Percentiles rank a stretch among this genome's conserved stretches.
Conservation (phyloP, 2,329 filamentous ascomycete genomes). For the Stachybotrys chlorohalonatus region DNA sequence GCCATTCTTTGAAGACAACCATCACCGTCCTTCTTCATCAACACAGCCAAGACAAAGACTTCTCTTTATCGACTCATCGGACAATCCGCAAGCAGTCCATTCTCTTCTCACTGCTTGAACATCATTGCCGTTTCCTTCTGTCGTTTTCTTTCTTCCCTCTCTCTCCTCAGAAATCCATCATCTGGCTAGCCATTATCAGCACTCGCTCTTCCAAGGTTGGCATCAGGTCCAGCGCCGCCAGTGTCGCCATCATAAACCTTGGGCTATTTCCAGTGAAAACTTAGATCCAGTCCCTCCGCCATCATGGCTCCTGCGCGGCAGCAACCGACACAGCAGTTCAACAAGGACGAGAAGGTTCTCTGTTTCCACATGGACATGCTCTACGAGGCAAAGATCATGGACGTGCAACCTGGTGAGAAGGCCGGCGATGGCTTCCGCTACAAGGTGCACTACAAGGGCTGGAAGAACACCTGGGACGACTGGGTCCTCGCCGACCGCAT, state of each 20-base stretch:
- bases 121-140: neutral
- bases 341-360: constrained; percentile 85
- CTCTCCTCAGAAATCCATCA: neutral
- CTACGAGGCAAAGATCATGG: constrained; percentile 93
- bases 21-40: no score
- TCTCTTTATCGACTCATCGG: no score
- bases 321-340: constrained; percentile 37
- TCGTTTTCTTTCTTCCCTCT: neutral
- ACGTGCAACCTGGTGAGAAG: constrained; percentile 62
- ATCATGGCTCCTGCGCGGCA: constrained; percentile 34
- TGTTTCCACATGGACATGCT: constrained; percentile 97
- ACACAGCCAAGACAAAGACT: no score
- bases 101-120: neutral
- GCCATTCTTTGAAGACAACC: no score
- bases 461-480: constrained; percentile 99
- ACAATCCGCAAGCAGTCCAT: no score
- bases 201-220: neutral
- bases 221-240: neutral
- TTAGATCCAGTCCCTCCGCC: neutral
- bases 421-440: constrained; percentile 68
- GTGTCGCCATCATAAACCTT: neutral
- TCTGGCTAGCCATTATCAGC: neutral
- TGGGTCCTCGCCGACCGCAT: constrained; percentile 94
- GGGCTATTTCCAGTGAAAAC: neutral
- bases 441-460: constrained; percentile 96